phyloP scores from a whole-genome alignment of 805 yeast species.

The Candida anglica region DNA sequence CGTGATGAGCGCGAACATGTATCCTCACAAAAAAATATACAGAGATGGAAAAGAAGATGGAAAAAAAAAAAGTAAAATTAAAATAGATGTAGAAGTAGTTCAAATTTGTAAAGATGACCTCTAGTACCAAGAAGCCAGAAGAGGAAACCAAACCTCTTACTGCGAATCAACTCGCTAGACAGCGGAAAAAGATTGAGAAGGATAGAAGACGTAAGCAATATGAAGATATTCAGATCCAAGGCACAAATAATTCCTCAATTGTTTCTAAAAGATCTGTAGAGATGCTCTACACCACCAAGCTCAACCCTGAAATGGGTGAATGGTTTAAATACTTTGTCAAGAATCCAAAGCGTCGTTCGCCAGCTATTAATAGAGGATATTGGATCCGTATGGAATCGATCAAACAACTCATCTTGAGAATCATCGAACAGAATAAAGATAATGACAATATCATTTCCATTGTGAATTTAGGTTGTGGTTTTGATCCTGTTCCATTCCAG shows the following conservation, averaged over 20 bases:
- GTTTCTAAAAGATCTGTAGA: conserved; percentile 83
- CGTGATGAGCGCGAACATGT: too few species aligned
- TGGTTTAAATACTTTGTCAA: conserved; percentile 69
- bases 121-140: too few species aligned
- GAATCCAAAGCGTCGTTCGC: conserved; percentile 65
- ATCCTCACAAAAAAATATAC: too few species aligned
- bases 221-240: conserved; percentile 71
- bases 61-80: too few species aligned
- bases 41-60: too few species aligned
- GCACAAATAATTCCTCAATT: conserved; percentile 79
- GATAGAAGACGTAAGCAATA: conserved; percentile 44
- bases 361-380: conserved; percentile 78
- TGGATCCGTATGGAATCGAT: conserved; percentile 78
- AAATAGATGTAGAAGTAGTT: too few species aligned
- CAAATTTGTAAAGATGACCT: too few species aligned
- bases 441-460: conserved; percentile 29
- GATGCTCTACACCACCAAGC: conserved; percentile 41
- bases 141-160: neutral
- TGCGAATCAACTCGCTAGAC: conserved; percentile 18
- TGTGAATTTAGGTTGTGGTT: conserved; percentile 79
- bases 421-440: conserved; percentile 28
- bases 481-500: conserved; percentile 42
- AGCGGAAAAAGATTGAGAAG: conserved; percentile 36
- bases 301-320: conserved; percentile 30
- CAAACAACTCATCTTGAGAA: conserved; percentile 44